Conservation (phyloP, 139 green algal species). For the Coccomyxa sp. region DNA sequence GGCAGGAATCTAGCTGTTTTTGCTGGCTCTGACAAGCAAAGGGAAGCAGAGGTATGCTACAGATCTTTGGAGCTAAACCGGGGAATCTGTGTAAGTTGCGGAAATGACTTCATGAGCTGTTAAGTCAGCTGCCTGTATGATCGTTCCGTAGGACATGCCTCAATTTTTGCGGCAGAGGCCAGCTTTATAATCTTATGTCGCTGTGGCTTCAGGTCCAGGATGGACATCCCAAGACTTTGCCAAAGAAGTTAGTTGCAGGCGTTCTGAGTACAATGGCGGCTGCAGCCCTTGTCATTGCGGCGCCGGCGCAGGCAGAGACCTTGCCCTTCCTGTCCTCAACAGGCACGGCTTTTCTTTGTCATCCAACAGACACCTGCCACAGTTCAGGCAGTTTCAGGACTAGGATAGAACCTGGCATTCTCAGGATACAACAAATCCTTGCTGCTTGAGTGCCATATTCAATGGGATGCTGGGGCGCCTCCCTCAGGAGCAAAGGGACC, state of each 20-base stretch:
- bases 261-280: background rate
- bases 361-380: background rate
- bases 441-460: too few relatives aligned
- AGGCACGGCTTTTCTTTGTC: background rate
- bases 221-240: background rate
- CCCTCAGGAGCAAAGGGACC: conserved; percentile 48
- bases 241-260: background rate
- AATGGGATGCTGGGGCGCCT: background rate
- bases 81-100: background rate
- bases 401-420: background rate
- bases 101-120: background rate
- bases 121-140: background rate
- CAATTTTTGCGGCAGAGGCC: background rate
- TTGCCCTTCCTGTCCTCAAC: conserved; percentile 8
- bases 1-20: too few relatives aligned
- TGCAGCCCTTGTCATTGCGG: background rate
- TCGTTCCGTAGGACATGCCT: background rate
- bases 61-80: background rate
- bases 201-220: too few relatives aligned
- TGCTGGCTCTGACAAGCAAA: too few relatives aligned
- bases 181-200: background rate
- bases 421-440: too few relatives aligned
- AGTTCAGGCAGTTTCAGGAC: background rate
- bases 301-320: background rate
- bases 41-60: background rate